phyloP scores from a whole-genome alignment of 2,329 filamentous ascomycete genomes.

The Pseudogymnoascus sp. region DNA sequence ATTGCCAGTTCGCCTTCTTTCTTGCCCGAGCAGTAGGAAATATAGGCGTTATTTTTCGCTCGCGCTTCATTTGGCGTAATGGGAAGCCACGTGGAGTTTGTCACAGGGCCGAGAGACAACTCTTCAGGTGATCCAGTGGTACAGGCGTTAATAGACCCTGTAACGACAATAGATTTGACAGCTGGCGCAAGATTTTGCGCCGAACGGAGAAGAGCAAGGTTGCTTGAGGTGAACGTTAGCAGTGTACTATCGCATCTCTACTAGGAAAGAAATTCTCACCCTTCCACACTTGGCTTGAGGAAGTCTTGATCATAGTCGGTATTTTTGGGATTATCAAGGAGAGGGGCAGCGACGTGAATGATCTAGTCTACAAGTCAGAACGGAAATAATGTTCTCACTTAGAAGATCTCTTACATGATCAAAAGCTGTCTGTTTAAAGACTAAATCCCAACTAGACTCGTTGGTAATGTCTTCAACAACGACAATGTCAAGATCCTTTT shows the following conservation, averaged over 20 bases:
- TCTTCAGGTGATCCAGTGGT: slow-evolving; percentile 22
- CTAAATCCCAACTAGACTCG: slow-evolving; percentile 22
- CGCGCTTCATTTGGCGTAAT: slow-evolving; percentile 20
- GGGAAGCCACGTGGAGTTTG: slow-evolving; percentile 22
- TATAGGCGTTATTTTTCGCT: slow-evolving; percentile 20
- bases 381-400: background rate
- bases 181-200: slow-evolving; percentile 22
- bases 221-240: slow-evolving; percentile 14
- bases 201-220: slow-evolving; percentile 24
- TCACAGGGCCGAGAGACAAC: slow-evolving; percentile 19
- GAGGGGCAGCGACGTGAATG: slow-evolving; percentile 27
- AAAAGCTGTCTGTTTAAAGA: slow-evolving; percentile 22
- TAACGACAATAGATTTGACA: slow-evolving; percentile 27
- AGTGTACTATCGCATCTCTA: background rate
- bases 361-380: slow-evolving; percentile 10
- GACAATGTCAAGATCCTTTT: slow-evolving; percentile 24
- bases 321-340: slow-evolving; percentile 23
- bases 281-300: slow-evolving; percentile 24
- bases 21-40: slow-evolving; percentile 25
- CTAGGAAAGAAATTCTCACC: slow-evolving; percentile 14
- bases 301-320: slow-evolving; percentile 28
- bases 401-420: slow-evolving; percentile 19
- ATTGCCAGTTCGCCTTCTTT: slow-evolving; percentile 26
- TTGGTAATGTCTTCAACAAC: slow-evolving; percentile 26
- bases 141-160: slow-evolving; percentile 23